Percentiles rank a stretch among this genome's conserved stretches.
phyloP scores from a whole-genome alignment of 768 basidiomycete genomes.

The Pholiota conissans region DNA sequence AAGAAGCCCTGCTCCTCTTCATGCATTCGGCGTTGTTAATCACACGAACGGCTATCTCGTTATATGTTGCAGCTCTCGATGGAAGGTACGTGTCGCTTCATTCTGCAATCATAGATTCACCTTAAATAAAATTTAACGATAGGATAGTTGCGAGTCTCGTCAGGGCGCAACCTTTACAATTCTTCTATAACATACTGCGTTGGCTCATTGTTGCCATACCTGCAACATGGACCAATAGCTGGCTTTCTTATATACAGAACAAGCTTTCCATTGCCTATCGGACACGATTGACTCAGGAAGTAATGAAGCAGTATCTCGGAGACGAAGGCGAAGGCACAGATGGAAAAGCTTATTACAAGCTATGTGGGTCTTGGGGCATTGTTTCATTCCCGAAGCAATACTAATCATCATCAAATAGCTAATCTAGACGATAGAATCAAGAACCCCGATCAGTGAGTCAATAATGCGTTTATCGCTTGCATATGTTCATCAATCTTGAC shows the following conservation, averaged over 20 bases:
- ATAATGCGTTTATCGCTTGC: neutral
- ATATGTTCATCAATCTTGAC: slow-evolving; percentile 8
- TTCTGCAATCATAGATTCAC: neutral
- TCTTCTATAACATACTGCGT: slow-evolving; percentile 80
- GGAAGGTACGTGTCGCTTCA: slow-evolving; percentile 61
- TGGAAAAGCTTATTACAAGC: slow-evolving; percentile 91
- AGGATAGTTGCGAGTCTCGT: slow-evolving; percentile 97
- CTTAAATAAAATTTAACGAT: slow-evolving; percentile 8
- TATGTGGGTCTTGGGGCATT: slow-evolving; percentile 46
- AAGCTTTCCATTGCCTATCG: slow-evolving; percentile 90
- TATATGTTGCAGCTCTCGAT: slow-evolving; percentile 93
- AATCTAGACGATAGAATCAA: slow-evolving; percentile 95
- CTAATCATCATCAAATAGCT: slow-evolving; percentile 43
- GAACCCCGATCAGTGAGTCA: slow-evolving; percentile 87
- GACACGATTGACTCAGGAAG: slow-evolving; percentile 80
- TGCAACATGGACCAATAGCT: slow-evolving; percentile 90
- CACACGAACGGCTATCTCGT: slow-evolving; percentile 85
- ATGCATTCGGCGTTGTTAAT: slow-evolving; percentile 91
- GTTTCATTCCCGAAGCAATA: neutral
- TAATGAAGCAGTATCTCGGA: slow-evolving; percentile 84
- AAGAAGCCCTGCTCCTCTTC: slow-evolving; percentile 83
- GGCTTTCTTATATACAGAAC: slow-evolving; percentile 91
- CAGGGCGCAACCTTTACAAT: slow-evolving; percentile 74
- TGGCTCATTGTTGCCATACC: slow-evolving; percentile 94
- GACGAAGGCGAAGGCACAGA: slow-evolving; percentile 61